These are phyloP conservation scores for Pleurotus platypus DNA, from an alignment of 768 basidiomycete genomes.

Conservation along the genomic window DNA sequence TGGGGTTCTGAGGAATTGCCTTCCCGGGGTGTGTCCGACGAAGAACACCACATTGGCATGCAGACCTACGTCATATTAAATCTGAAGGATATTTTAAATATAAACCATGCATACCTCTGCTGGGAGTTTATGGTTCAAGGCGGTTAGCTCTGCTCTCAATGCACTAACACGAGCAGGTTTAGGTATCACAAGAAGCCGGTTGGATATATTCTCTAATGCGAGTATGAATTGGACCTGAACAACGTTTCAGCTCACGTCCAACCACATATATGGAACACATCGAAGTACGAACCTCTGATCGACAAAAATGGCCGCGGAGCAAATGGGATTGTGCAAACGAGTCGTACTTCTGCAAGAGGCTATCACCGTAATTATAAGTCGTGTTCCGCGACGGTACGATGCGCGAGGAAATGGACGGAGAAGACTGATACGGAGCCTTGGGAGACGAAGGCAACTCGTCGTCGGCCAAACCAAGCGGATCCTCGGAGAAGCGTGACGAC, in stretches of 20 bases:
- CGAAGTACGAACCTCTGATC: constrained; percentile 63
- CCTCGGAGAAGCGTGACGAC: constrained; percentile 60
- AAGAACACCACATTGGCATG: constrained; percentile 84
- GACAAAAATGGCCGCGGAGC: constrained; percentile 82
- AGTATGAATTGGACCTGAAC: constrained; percentile 81
- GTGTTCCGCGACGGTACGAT: constrained; percentile 43
- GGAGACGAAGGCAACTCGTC: constrained; percentile 25
- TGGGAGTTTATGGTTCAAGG: constrained; percentile 92
- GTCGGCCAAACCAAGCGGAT: constrained; percentile 73
- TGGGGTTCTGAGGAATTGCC: constrained; percentile 58
- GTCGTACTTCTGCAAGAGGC: constrained; percentile 68
- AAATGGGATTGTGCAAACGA: constrained; percentile 63
- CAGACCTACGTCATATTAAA: constrained; percentile 51
- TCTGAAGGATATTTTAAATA: constrained; percentile 6
- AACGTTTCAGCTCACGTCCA: constrained; percentile 9
- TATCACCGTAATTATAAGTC: constrained; percentile 43
- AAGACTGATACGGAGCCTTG: constrained; percentile 60
- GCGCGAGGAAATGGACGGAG: constrained; percentile 59
- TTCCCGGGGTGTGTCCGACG: constrained; percentile 54
- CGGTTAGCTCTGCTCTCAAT: constrained; percentile 92
- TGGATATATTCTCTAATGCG: constrained; percentile 88
- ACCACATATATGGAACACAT: constrained; percentile 1
- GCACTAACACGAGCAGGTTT: constrained; percentile 94
- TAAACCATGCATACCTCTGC: constrained; percentile 65
- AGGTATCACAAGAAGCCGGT: constrained; percentile 87